A percentile compares a stretch with the other conserved stretches of the same genome.
phyloP scores from a whole-genome alignment of 768 basidiomycete species.

The Chlorophyllum brunneum region DNA sequence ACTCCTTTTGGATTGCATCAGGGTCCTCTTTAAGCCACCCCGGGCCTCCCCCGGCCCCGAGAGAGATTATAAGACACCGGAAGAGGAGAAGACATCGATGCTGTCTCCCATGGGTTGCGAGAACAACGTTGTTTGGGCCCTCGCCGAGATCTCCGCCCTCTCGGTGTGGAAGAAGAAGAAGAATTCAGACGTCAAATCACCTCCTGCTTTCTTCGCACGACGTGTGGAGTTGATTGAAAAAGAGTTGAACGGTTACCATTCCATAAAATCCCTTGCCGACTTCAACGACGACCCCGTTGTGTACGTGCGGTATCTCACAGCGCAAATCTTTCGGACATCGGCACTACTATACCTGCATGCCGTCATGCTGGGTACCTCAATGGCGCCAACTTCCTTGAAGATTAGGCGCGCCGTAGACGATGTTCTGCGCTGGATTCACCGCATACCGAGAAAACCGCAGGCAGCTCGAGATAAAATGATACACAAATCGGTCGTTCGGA shows the following conservation, averaged over 20 bases:
- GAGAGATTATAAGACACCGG: no score
- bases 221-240: slow-evolving; percentile 50
- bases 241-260: no score
- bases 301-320: slow-evolving; percentile 41
- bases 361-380: slow-evolving; percentile 70
- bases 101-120: slow-evolving; percentile 83
- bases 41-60: no score
- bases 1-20: slow-evolving; percentile 52
- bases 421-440: slow-evolving; percentile 44
- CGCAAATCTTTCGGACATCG: slow-evolving; percentile 69
- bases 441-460: slow-evolving; percentile 28
- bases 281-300: no score
- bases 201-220: slow-evolving; percentile 55
- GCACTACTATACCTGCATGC: slow-evolving; percentile 73
- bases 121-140: slow-evolving; percentile 71
- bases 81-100: slow-evolving; percentile 54
- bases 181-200: slow-evolving; percentile 39
- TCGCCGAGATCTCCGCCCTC: slow-evolving; percentile 69
- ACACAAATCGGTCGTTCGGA: slow-evolving; percentile 59
- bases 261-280: no score
- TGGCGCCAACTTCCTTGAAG: slow-evolving; percentile 61
- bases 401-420: slow-evolving; percentile 54
- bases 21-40: slow-evolving; percentile 56
- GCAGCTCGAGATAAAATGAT: slow-evolving; percentile 20
- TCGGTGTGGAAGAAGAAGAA: slow-evolving; percentile 60